Conservation (phyloP, 208 protist species). For the Trypanosoma brucei region DNA sequence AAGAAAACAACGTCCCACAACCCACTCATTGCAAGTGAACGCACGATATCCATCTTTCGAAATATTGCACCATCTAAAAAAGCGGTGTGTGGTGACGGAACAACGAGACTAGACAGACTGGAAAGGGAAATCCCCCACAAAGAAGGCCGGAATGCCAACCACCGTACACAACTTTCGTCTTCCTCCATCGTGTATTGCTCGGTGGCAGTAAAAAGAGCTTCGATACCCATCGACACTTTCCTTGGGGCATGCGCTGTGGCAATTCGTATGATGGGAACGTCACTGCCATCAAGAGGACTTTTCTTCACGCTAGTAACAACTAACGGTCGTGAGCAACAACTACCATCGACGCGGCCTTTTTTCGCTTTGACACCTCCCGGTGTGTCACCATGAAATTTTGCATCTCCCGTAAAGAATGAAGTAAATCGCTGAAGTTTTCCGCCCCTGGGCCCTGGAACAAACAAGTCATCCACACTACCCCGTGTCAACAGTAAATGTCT, state of each 20-base stretch:
- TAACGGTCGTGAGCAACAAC: slow-evolving; percentile 23
- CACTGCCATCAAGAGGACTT: not conserved
- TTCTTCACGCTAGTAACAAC: slow-evolving; percentile 7
- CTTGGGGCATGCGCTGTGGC: slow-evolving; percentile 28
- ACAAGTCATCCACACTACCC: slow-evolving; percentile 84
- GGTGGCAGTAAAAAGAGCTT: slow-evolving; percentile 23
- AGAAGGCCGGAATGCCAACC: slow-evolving; percentile 68
- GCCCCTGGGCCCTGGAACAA: slow-evolving; percentile 27
- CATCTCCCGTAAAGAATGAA: slow-evolving; percentile 27
- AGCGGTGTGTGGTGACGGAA: slow-evolving; percentile 55
- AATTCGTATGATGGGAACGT: slow-evolving; percentile 49
- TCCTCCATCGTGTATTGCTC: slow-evolving; percentile 8
- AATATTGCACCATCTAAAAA: slow-evolving; percentile 74
- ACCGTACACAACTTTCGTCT: slow-evolving; percentile 37
- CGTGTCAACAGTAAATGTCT: slow-evolving; percentile 77
- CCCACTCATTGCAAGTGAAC: slow-evolving; percentile 67
- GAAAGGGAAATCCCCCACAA: slow-evolving; percentile 76
- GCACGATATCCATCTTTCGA: slow-evolving; percentile 80
- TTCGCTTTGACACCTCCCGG: not conserved
- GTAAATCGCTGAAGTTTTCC: slow-evolving; percentile 38
- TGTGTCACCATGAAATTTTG: not conserved
- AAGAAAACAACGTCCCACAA: slow-evolving; percentile 83
- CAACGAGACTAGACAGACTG: slow-evolving; percentile 54
- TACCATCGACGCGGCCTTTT: slow-evolving; percentile 18
- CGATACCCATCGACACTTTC: slow-evolving; percentile 30